Evolutionary conservation across 192 early-diverging fungal species (phyloP), one percentile per base, ranked within the genome.

Genomic region (Backusella luteola): DNA sequence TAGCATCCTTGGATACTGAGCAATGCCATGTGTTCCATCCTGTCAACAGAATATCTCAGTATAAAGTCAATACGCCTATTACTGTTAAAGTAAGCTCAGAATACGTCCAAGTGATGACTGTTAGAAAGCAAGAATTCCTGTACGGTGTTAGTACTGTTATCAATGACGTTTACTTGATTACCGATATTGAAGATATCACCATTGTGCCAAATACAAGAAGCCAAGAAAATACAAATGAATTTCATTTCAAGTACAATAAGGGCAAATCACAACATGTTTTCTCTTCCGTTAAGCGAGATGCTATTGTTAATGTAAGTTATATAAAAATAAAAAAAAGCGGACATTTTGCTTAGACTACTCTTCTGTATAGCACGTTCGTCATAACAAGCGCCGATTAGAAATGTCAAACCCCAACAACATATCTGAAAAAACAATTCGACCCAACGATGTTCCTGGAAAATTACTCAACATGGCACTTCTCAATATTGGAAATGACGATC

Each of bases 391-490:
- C 46, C 80, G 93, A 23, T 94, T 90, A 80, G 86, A 92, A 56
- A 86, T 88, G 66, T 79, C 92, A 0, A 90, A 90, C 69, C 92
- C 91, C 15, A 77, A 83, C 12, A 87, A 84, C 67, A 82, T 91
- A 23, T 83, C 85, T 23, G 92, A 95, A 67, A 90, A 95, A 68
- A 88, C 84, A 2, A 91, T 98, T 63, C 89, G 92, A 66, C 95
- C 97, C 4, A 86, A 88, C 12, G 96, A 97, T 87, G 96, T 98
- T 7, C 94, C 96, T 0, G 97, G 96, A 12, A 93, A 92, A 21
- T 81, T 99, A 46, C 85, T 99, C 44, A 98, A 97, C 71, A 95
- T 98, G 86, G 94, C 97, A 23, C 79, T 99, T 73, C 84, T 96
- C 49, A 97, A 97, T 81, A 86, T 95, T 56, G 95, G 93, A 0